Base-by-base conservation (phyloP, 192 early-diverging fungal genomes). In the Podochytrium sp. region DNA sequence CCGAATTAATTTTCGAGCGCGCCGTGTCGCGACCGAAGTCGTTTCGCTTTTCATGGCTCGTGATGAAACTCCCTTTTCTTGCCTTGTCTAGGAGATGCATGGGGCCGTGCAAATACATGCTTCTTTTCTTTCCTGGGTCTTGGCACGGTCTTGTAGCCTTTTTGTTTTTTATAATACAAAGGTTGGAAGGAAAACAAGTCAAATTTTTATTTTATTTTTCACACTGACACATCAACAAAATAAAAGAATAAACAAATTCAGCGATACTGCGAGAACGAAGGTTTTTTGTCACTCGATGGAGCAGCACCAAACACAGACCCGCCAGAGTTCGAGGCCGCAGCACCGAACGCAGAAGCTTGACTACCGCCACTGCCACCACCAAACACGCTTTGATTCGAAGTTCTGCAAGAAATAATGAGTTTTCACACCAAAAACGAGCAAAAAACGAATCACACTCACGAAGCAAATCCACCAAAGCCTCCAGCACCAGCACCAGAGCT, bases 351-450 rank as follows among this genome's bases (percentile, higher is more conserved):
- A 10, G n/a, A 50, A 51, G 34, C 12, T 39, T 38, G 32, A 33
- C 7, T 20, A 2, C 33, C 27, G 66, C 66, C 37, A 57, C 55
- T 29, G 2, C 29, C 14, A 10, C 66, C 37, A 27, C 66, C 66
- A 55, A 69, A 69, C 12, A 69, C 66, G 34, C 66, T 69, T 69
- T 69, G 47, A 23, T 69, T 51, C 18, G 66, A 32, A 29, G 10
- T 37, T 20, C 66, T 69, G 20, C 40, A 3, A 30, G 25, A 43
- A 29, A 37, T 16, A 68, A 68, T 30, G 30, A 61, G 37, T 35
- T 57, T 23, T 50, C 16, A 25, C 43, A 10, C 7, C 7, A 33
- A 27, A 49, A 53, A 53, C 10, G 27, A 30, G 51, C 2, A 34
- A 23, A 2, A 32, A 18, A 5, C 10, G 30, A 14, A 62, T 18